Evolutionary conservation across 768 basidiomycete species (phyloP), one percentile per base, ranked within the genome.

Genomic region (Podaxis sp.): DNA sequence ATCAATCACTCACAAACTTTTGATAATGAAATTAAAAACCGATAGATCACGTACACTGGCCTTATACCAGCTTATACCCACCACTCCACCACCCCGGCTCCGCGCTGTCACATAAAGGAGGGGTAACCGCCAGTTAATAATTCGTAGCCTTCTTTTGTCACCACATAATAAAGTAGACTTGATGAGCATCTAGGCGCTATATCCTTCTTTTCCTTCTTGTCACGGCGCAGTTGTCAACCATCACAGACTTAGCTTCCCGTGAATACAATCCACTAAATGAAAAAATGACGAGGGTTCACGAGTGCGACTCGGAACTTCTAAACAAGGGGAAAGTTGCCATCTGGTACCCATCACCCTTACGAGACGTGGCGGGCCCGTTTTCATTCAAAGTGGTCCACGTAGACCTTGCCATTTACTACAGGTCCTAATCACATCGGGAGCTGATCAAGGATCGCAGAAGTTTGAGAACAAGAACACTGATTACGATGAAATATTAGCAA

Each of bases 51-150:
- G 15, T 60, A 52, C n/a, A 46, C 43, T 43, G 40, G 49, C 52
- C 37, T 29, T 54, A 29, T 53, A n/a, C 27, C 29, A 41, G 54
- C 53, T 29, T 54, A 29, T 53, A n/a, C 27, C 29, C 52, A 61
- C 53, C 43, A 52, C 59, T 47, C 50, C 24, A 52, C 25, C 53
- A 47, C 27, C 36, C 53, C 60, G 60, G 60, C 53, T 46, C 60
- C 60, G 60, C 33, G 41, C 15, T 40, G 41, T 53, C 27, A 13
- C 53, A 9, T 61, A 47, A 24, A 54, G 37, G 19, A 29, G 29
- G 37, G 33, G 41, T 11, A 19, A 41, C 38, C 25, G 6, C 12
- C 6, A 46, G 29, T 55, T 55, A 55, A 61, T 61, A 46, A 22
- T n/a, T 33, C 27, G 12, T 33, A 27, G 19, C 41, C 38, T 43